phyloP scores from a whole-genome alignment of 2,329 filamentous ascomycete genomes.

The Ceratocystis cacaofunesta region DNA sequence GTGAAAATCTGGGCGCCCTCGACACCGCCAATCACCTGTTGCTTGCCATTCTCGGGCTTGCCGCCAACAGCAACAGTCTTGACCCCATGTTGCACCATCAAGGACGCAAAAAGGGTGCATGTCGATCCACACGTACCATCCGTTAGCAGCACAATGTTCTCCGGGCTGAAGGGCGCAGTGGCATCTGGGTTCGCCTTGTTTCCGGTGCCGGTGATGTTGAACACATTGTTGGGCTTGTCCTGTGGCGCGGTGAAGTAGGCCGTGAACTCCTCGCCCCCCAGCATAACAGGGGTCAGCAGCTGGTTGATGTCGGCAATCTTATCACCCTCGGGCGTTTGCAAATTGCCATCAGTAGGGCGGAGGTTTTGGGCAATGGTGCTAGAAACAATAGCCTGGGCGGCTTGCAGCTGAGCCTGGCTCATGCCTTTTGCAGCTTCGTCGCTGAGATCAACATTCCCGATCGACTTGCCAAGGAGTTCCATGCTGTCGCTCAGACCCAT shows the following conservation, averaged over 20 bases:
- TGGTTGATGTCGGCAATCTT: slow-evolving; percentile 22
- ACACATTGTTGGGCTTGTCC: slow-evolving; percentile 23
- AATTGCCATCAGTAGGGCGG: slow-evolving; percentile 28
- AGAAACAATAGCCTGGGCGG: slow-evolving; percentile 33
- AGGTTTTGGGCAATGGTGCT: slow-evolving; percentile 32
- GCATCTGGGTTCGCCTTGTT: slow-evolving; percentile 28
- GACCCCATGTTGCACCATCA: slow-evolving; percentile 30
- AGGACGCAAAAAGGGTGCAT: slow-evolving; percentile 25
- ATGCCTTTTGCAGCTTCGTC: slow-evolving; percentile 22
- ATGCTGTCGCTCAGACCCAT: slow-evolving; percentile 36
- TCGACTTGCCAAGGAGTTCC: slow-evolving; percentile 28
- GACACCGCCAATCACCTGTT: slow-evolving; percentile 51
- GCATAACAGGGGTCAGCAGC: slow-evolving; percentile 24
- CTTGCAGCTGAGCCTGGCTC: slow-evolving; percentile 26
- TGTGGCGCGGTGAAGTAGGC: slow-evolving; percentile 30
- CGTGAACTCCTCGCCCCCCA: slow-evolving; percentile 36
- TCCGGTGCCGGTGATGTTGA: slow-evolving; percentile 31
- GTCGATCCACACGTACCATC: slow-evolving; percentile 20
- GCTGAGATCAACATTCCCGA: slow-evolving; percentile 22
- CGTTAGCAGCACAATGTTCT: slow-evolving; percentile 20
- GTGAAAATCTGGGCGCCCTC: slow-evolving; percentile 25
- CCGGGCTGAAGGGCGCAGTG: slow-evolving; percentile 22
- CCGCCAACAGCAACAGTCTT: slow-evolving; percentile 41
- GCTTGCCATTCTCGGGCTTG: slow-evolving; percentile 36
- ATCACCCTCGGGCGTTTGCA: slow-evolving; percentile 30